Conservation (phyloP, 2,329 filamentous ascomycete species). For the Bisporella sp. region DNA sequence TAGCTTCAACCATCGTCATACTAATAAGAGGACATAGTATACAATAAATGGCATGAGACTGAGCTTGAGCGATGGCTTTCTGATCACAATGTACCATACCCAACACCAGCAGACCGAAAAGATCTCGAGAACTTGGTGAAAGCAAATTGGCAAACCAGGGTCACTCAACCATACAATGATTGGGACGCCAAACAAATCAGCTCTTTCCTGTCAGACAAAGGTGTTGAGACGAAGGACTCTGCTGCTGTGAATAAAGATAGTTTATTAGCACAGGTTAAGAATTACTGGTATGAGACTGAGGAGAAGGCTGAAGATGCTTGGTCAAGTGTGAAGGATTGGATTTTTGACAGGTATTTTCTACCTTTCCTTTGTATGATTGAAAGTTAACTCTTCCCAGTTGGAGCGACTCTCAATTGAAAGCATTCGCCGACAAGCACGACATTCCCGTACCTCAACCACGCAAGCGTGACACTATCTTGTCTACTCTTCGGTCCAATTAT, state of each 20-base stretch:
- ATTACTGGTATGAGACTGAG: conserved; percentile 70
- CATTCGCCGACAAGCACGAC: conserved; percentile 81
- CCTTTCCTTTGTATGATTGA: too few relatives aligned
- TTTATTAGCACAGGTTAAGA: conserved; percentile 63
- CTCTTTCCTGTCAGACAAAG: conserved; percentile 63
- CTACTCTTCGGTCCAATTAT: conserved; percentile 74
- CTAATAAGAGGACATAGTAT: conserved; percentile 50
- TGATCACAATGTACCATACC: conserved; percentile 85
- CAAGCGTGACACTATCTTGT: conserved; percentile 73
- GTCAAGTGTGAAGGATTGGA: conserved; percentile 74
- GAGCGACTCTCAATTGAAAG: conserved; percentile 79
- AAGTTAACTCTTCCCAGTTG: conserved; percentile 10
- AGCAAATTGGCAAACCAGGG: conserved; percentile 77
- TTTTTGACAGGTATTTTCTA: conserved; percentile 65
- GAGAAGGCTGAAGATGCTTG: conserved; percentile 70
- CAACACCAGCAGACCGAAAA: conserved; percentile 84
- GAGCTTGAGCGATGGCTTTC: conserved; percentile 96
- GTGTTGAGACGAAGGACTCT: conserved; percentile 59
- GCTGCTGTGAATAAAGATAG: conserved; percentile 63
- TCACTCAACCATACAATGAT: conserved; percentile 66
- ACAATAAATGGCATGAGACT: conserved; percentile 98
- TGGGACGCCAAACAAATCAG: conserved; percentile 68
- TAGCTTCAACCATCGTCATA: not conserved
- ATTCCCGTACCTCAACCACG: conserved; percentile 83
- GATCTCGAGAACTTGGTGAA: conserved; percentile 89